Conservation (phyloP, 257 asterid genomes). For the Cinchona pubescens region DNA sequence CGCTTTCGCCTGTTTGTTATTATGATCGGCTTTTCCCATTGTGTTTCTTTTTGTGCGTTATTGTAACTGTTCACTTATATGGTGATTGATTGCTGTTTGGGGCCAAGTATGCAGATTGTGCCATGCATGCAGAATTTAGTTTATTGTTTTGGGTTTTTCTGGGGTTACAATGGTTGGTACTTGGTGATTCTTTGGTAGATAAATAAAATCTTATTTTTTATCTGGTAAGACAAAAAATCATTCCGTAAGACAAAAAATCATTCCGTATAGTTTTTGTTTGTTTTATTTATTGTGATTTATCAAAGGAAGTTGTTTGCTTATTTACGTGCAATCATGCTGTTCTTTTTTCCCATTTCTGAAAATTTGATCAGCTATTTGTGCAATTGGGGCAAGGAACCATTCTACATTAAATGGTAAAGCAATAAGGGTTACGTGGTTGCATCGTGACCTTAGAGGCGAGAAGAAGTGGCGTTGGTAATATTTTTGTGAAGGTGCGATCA, state of each 20-base stretch:
- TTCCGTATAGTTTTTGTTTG: not conserved
- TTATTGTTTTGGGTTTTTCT: not conserved
- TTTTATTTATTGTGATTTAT: not conserved
- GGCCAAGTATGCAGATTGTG: not conserved
- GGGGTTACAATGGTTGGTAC: not conserved
- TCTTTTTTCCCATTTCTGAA: not conserved
- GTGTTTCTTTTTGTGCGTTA: not conserved
- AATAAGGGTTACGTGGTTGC: conserved; percentile 53
- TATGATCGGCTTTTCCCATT: not conserved
- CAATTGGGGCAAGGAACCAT: conserved; percentile 44
- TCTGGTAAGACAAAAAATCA: not conserved
- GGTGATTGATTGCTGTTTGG: not conserved
- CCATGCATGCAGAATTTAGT: not conserved
- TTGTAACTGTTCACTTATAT: not conserved
- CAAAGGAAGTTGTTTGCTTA: not conserved
- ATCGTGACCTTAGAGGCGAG: conserved; percentile 44
- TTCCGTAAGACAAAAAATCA: no score
- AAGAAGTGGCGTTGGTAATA: conserved; percentile 47
- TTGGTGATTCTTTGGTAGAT: not conserved
- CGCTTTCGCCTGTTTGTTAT: not conserved
- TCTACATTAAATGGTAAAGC: conserved; percentile 42
- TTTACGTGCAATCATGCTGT: not conserved
- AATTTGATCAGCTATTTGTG: conserved; percentile 25
- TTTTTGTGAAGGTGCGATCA: conserved; percentile 56
- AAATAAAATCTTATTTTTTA: not conserved